Conservation (phyloP, 2,329 filamentous ascomycete genomes). For the Grosmannia clavigera region DNA sequence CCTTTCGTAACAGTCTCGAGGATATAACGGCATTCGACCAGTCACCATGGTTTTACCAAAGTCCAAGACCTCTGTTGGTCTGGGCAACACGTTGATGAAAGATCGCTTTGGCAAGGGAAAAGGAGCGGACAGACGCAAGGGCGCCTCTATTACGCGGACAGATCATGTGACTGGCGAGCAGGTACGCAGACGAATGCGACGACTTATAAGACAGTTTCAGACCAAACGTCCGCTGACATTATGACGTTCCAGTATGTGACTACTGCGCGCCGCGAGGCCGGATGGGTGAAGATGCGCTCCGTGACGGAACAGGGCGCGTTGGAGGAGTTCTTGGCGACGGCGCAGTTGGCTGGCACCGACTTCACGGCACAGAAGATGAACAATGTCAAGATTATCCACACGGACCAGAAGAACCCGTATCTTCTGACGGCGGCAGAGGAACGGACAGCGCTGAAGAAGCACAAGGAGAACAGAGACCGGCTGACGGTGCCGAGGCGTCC, state of each 20-base stretch:
- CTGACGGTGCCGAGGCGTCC: slow-evolving; percentile 86
- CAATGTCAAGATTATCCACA: slow-evolving; percentile 97
- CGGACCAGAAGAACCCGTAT: slow-evolving; percentile 91
- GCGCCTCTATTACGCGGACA: slow-evolving; percentile 47
- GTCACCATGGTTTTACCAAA: slow-evolving; percentile 56
- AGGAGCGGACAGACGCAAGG: slow-evolving; percentile 67
- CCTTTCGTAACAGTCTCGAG: neutral
- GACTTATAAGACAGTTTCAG: neutral
- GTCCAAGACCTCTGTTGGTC: slow-evolving; percentile 86
- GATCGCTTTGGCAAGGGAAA: slow-evolving; percentile 94
- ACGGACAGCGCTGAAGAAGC: slow-evolving; percentile 63
- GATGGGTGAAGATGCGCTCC: slow-evolving; percentile 99
- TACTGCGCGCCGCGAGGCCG: slow-evolving; percentile 78
- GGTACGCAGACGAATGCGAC: slow-evolving; percentile 22
- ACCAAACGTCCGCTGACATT: neutral
- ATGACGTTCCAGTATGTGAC: slow-evolving; percentile 57
- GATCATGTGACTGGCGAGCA: slow-evolving; percentile 71
- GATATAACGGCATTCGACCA: neutral
- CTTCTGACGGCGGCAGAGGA: slow-evolving; percentile 79
- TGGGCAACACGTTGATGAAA: slow-evolving; percentile 98
- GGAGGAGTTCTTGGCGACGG: slow-evolving; percentile 92
- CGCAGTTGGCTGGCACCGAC: slow-evolving; percentile 93
- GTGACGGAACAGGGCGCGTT: slow-evolving; percentile 94
- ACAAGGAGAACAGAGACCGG: slow-evolving; percentile 63
- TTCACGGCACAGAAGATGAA: slow-evolving; percentile 99